phyloP scores from a whole-genome alignment of 2,329 filamentous ascomycete genomes.

The Ophiostoma himal-ulmi region DNA sequence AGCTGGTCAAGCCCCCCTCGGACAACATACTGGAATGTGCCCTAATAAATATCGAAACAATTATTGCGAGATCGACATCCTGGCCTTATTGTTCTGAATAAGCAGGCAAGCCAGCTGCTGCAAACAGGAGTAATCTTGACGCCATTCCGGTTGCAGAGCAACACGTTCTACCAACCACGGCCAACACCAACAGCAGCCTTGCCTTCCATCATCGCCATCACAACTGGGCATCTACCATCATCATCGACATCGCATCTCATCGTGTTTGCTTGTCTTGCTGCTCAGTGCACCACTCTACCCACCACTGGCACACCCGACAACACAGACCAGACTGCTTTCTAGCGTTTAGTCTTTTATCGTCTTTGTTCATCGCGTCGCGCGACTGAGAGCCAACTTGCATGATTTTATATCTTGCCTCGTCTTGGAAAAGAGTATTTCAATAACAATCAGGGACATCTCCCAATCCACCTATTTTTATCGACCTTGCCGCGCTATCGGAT shows the following conservation, averaged over 20 bases:
- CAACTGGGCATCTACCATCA: neutral
- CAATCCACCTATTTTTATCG: slow-evolving; percentile 8
- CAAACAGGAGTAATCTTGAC: neutral
- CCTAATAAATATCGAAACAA: neutral
- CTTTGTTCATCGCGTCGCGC: neutral
- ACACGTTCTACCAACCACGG: neutral
- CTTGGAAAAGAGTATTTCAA: too few relatives aligned
- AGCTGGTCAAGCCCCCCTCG: neutral
- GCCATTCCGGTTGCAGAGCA: neutral
- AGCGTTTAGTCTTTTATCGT: neutral
- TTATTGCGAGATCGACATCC: neutral
- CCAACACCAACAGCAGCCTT: neutral
- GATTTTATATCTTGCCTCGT: neutral
- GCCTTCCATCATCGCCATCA: neutral
- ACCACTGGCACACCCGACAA: too few relatives aligned
- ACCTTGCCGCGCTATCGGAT: neutral
- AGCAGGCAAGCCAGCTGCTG: neutral
- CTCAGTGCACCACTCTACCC: too few relatives aligned
- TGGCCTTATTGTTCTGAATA: neutral
- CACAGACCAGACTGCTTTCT: too few relatives aligned
- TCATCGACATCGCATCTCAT: neutral
- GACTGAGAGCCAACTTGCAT: neutral
- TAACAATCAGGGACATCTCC: neutral
- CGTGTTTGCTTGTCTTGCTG: neutral
- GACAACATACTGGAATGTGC: neutral